A percentile compares a stretch with the other conserved stretches of the same genome.
Conservation (phyloP, 2,329 filamentous ascomycete genomes). For the Fusarium sp. region DNA sequence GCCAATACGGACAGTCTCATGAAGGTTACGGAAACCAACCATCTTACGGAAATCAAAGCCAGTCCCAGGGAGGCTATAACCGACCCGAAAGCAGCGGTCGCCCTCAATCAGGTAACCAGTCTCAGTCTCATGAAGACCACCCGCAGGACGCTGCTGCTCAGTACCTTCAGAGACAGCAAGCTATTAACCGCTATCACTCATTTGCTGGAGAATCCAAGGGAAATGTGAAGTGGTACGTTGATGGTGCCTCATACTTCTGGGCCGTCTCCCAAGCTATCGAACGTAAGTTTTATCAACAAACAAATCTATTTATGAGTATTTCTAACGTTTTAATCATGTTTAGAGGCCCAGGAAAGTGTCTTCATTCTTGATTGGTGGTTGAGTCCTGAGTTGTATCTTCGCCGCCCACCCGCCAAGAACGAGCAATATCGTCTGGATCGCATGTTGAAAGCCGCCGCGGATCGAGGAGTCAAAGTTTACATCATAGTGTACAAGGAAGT, state of each 20-base stretch:
- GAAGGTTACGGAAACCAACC: constrained; percentile 6
- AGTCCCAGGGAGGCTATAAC: not conserved
- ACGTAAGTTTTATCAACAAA: constrained; percentile 50
- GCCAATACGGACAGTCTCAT: constrained; percentile 13
- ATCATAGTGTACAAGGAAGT: constrained; percentile 95
- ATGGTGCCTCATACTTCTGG: constrained; percentile 86
- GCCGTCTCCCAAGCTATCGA: constrained; percentile 84
- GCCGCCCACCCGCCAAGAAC: constrained; percentile 83
- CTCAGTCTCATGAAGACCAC: not conserved
- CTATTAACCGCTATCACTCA: constrained; percentile 67
- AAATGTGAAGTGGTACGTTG: constrained; percentile 88
- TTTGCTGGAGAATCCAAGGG: constrained; percentile 80
- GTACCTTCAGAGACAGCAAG: constrained; percentile 55
- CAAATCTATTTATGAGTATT: not conserved
- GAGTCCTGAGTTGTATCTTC: constrained; percentile 87
- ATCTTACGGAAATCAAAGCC: not conserved
- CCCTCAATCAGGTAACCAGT: constrained; percentile 6
- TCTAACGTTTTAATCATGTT: constrained; percentile 13
- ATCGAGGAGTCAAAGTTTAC: constrained; percentile 85
- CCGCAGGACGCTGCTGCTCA: constrained; percentile 19
- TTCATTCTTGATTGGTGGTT: constrained; percentile 94
- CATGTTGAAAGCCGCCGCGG: constrained; percentile 83
- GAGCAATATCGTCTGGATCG: constrained; percentile 86
- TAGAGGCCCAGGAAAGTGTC: constrained; percentile 77
- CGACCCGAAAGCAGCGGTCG: not conserved